These are phyloP conservation scores for Ambrosiella beaveri DNA, from an alignment of 2,329 filamentous ascomycete species.

Conservation along the genomic window DNA sequence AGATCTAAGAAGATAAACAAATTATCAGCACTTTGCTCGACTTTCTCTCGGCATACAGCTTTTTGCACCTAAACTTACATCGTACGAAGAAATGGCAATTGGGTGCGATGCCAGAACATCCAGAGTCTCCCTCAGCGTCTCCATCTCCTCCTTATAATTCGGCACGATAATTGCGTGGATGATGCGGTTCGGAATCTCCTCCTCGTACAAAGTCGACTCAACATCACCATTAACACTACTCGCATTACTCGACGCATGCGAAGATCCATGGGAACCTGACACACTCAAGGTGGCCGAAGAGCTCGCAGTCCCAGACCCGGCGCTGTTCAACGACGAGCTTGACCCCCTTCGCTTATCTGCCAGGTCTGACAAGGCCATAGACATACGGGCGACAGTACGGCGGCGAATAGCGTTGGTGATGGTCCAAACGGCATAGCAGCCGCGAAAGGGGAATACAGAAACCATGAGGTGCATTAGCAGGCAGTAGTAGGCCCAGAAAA, in stretches of 20 bases:
- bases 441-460: conserved; percentile 43
- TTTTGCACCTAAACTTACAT: conserved; percentile 34
- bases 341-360: conserved; percentile 33
- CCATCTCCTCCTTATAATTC: conserved; percentile 57
- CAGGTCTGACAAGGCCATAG: conserved; percentile 30
- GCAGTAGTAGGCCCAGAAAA: conserved; percentile 46
- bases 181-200: conserved; percentile 26
- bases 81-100: conserved; percentile 45
- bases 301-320: conserved; percentile 13
- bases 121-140: conserved; percentile 50
- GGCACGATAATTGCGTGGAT: conserved; percentile 53
- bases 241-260: conserved; percentile 29
- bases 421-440: conserved; percentile 43
- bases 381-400: conserved; percentile 21
- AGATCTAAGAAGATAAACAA: conserved; percentile 32
- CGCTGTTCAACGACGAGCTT: conserved; percentile 37
- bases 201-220: conserved; percentile 10
- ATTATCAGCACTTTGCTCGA: not conserved
- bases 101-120: conserved; percentile 51
- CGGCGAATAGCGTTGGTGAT: conserved; percentile 34
- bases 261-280: conserved; percentile 12
- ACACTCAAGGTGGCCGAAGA: conserved; percentile 1
- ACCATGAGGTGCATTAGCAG: conserved; percentile 48
- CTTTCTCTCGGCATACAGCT: not conserved
- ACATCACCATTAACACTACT: conserved; percentile 35